These are phyloP conservation scores for Pythium aristosporum DNA, from an alignment of 352 stramenopile genomes.

Conservation along the genomic window DNA sequence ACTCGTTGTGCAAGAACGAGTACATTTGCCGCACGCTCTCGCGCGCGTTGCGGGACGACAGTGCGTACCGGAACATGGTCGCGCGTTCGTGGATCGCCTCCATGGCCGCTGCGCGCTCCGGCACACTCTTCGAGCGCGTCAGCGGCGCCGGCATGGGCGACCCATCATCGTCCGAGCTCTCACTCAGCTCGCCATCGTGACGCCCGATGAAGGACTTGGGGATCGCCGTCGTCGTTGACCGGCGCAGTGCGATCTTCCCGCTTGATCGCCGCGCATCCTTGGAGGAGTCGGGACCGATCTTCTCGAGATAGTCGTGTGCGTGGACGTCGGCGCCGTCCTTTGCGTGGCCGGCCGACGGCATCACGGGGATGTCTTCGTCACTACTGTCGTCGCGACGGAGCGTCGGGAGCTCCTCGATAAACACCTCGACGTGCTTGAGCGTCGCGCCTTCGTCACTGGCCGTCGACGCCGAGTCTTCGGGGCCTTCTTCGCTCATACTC, in stretches of 20 bases:
- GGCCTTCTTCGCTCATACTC: slow-evolving; percentile 12
- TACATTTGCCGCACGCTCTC: slow-evolving; percentile 76
- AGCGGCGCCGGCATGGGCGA: slow-evolving; percentile 10
- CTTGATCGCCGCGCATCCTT: slow-evolving; percentile 8
- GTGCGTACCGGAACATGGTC: slow-evolving; percentile 58
- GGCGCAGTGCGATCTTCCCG: slow-evolving; percentile 36
- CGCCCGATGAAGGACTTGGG: slow-evolving; percentile 23
- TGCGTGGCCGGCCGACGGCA: slow-evolving; percentile 11
- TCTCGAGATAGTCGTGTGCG: slow-evolving; percentile 4
- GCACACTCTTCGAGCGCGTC: slow-evolving; percentile 56
- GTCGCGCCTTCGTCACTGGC: slow-evolving; percentile 8
- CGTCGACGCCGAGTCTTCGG: slow-evolving; percentile 11
- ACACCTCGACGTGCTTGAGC: slow-evolving; percentile 9
- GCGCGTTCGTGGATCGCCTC: slow-evolving; percentile 59
- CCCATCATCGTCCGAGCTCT: slow-evolving; percentile 13
- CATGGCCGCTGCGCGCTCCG: slow-evolving; percentile 48
- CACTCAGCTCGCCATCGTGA: background rate
- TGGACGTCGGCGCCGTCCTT: slow-evolving; percentile 7
- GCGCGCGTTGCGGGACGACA: slow-evolving; percentile 48
- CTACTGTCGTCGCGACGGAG: background rate
- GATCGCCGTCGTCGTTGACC: slow-evolving; percentile 54
- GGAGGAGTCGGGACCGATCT: background rate
- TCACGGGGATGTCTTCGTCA: slow-evolving; percentile 19
- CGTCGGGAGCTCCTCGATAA: background rate
- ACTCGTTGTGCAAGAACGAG: slow-evolving; percentile 52